Conservation (phyloP, 495 filamentous ascomycete genomes). For the Chaetomium tenue region DNA sequence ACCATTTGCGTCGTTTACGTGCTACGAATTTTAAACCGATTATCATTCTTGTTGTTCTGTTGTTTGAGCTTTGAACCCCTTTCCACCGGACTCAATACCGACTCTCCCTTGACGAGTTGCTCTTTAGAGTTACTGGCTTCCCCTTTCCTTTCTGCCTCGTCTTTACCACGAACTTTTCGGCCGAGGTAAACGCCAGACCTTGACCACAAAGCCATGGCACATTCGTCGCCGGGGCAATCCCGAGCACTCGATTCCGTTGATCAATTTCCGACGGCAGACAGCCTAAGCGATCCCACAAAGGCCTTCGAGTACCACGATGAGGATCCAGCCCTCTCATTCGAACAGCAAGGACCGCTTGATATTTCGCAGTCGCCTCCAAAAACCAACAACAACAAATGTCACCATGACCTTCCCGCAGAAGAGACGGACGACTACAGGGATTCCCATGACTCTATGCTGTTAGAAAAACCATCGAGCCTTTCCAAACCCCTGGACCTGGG, state of each 20-base stretch:
- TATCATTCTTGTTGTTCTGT: no score
- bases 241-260: neutral
- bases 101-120: no score
- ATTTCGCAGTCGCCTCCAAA: neutral
- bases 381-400: neutral
- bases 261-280: neutral
- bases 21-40: neutral
- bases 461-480: slow-evolving; percentile 12
- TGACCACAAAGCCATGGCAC: neutral
- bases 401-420: neutral
- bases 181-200: neutral
- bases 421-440: neutral
- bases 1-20: neutral
- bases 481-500: slow-evolving; percentile 3
- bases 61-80: no score
- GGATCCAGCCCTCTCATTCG: neutral
- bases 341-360: neutral
- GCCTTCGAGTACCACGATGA: neutral
- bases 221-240: slow-evolving; percentile 4
- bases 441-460: slow-evolving; percentile 13
- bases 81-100: no score
- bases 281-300: neutral
- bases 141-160: neutral
- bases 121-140: no score
- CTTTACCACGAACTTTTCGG: neutral